Base-by-base conservation (phyloP, 768 basidiomycete species). In the Filobasidium floriforme region DNA sequence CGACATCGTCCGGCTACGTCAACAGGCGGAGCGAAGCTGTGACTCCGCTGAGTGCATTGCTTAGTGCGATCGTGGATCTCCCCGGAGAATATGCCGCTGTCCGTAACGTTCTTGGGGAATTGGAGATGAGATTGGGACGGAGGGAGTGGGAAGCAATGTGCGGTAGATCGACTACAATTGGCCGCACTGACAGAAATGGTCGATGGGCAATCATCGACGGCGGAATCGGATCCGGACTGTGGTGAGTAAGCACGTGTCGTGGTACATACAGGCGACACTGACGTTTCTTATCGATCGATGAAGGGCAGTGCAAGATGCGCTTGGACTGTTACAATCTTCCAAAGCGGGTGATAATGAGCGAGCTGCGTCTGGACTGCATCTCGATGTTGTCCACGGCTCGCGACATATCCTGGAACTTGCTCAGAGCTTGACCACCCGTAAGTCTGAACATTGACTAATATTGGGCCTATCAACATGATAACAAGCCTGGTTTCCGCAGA, bases 41-140 rank as follows among this genome's bases (percentile, higher is more conserved):
- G 7, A 70, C 73, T 1, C 61, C 66, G 12, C 71, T 70, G 28
- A 49, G 63, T 1, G 70, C 71, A 15, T 62, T 76, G 7, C 74
- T 74, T 4, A 71, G 70, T 44, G 74, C 73, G 7, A 70, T 75
- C 0, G 71, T 72, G 5, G 69, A 72, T 28, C 55, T 78, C 3
- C 77, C 77, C 14, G 74, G 73, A 12, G 67, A 78, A 65, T 78
- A 73, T 64, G 73, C 74, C 1, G 77, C 72, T 7, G 69, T 78
- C n/a, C 59, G 69, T 40, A 78, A 76, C 62, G 69, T 78, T 11
- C 14, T 75, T 10, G 59, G 69, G 19, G 77, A 78, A 64, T 62
- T 78, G 63, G 40, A 68, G 5, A 61, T 61, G n/a, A 51, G 77
- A 40, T 61, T 74, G 11, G 75, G 73, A 1, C 60, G 61, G 5